Evolutionary conservation across 2,329 filamentous ascomycete species (phyloP), one percentile per base, ranked within the genome.

Genomic region (Fusarium secorum): DNA sequence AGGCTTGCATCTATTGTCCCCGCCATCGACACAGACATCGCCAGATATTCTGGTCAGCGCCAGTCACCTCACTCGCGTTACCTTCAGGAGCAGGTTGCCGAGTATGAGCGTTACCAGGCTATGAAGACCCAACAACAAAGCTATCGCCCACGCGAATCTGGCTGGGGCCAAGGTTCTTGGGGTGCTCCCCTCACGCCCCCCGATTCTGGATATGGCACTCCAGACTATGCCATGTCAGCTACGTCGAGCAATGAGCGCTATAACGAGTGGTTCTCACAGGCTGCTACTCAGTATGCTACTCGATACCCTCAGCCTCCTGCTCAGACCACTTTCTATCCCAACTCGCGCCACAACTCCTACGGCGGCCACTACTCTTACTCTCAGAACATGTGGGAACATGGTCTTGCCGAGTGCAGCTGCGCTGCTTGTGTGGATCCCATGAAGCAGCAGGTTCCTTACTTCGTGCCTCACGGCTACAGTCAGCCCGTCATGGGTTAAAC

Each of bases 161-260:
- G 80, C 5, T 85, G 85, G 82, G 75, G 80, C 36, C 81, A 82
- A 61, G 84, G 84, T 65, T 81, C 85, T 18, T 81, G 83, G 83
- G 80, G 79, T 17, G 83, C 84, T 51, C 86, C 86, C 11, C 79
- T 89, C 61, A 89, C 88, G 0, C 88, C 88, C 4, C 88, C 88
- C 2, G 88, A 89, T 68, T 89, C 88, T 24, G 88, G 88, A 10
- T 89, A 89, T 61, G 87, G 87, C 45, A 90, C 87, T 1, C 88
- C 88, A 8, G 87, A 89, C 72, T 88, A 89, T 68, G 80, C 83
- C 52, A 84, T 85, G 77, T 88, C 87, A 44, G 85, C 87, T 7
- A 83, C 86, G 0, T 85, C 86, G 2, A 82, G 83, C 70, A 88
- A 88, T 60, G 81, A 84, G 26, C 85, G 83, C 38, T 89, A 89